Evolutionary conservation across 2,329 filamentous ascomycete species (phyloP).

Genomic region (Penicillium sp.): DNA sequence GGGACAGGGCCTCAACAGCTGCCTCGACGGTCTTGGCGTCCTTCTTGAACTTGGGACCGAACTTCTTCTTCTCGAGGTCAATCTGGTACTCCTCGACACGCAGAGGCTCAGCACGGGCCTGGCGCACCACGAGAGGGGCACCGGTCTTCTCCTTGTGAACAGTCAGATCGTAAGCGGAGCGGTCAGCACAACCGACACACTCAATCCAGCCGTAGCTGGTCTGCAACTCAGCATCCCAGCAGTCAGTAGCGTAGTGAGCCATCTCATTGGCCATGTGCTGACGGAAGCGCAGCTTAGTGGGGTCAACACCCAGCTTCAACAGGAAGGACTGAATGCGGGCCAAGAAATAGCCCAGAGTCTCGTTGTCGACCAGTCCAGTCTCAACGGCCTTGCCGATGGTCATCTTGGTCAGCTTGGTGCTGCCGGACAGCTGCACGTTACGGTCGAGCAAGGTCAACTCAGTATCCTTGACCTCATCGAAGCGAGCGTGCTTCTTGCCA

Average conservation of each 20-base stretch:
- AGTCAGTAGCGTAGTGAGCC: constrained; percentile 94
- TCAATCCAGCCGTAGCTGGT: constrained; percentile 97
- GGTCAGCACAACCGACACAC: constrained; percentile 94
- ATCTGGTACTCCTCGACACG: constrained; percentile 83
- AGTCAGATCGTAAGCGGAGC: constrained; percentile 88
- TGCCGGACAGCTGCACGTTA: constrained; percentile 79
- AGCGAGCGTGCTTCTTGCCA: constrained; percentile 91
- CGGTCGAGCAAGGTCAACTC: constrained; percentile 83
- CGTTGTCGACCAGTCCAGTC: constrained; percentile 83
- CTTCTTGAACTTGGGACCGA: constrained; percentile 93
- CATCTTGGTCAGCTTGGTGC: constrained; percentile 70
- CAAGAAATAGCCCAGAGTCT: constrained; percentile 96
- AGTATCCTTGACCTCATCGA: constrained; percentile 77
- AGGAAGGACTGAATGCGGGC: constrained; percentile 92
- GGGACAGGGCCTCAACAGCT: constrained; percentile 70
- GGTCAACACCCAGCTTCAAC: constrained; percentile 80
- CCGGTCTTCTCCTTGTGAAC: constrained; percentile 94
- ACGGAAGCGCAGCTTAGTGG: constrained; percentile 86
- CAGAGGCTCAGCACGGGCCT: constrained; percentile 74
- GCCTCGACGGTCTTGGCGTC: constrained; percentile 82
- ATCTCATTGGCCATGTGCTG: constrained; percentile 93
- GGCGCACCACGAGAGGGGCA: constrained; percentile 77
- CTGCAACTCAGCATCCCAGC: constrained; percentile 93
- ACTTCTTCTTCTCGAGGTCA: constrained; percentile 90
- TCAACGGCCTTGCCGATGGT: constrained; percentile 83